Evolutionary conservation across 192 early-diverging fungal species (phyloP), one percentile per base, ranked within the genome.

Genomic region (Linnemannia schmuckeri): DNA sequence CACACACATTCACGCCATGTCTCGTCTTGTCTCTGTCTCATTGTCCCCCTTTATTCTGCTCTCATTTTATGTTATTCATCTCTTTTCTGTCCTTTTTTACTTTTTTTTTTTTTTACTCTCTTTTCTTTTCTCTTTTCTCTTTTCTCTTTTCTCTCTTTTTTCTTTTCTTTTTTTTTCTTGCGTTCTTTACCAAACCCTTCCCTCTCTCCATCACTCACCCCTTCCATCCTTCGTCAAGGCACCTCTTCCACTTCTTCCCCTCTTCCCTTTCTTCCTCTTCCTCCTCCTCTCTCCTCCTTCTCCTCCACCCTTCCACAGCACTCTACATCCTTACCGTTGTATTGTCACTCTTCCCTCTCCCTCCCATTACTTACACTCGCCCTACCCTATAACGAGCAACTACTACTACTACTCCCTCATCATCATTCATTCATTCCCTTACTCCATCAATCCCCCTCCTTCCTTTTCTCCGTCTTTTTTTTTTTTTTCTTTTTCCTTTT

Each of bases 271-370:
- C 27, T 68, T 37, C 52, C 74, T 1, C 74, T 33, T 69, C 49
- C 49, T 20, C 49, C 17, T 40, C 70, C 79, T 17, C 20, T n/a
- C 74, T 1, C 74, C 42, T 69, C 49, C 49, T 20, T 18, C 17
- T 40, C 70, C 79, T 17, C 20, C 4, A 24, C 4, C 42, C 54
- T 37, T 57, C 55, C 63, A n/a, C 27, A 33, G 76, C 74, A 27
- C 42, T 30, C 63, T 68, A 47, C 49, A 41, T 41, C n/a, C 27
- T n/a, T 37, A 18, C 46, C 73, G 61, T 72, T 49, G 77, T 78
- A 78, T 79, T 35, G 71, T 79, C 78, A 79, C 41, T 79, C 78
- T 30, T 78, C 77, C 33, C 77, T 33, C 24, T 72, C 47, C 8
- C 22, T 41, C 46, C 22, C 54, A 24, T 69, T 70, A 52, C 69